phyloP scores from a whole-genome alignment of 805 yeast species.

The Yamadazyma paraphyllophila region DNA sequence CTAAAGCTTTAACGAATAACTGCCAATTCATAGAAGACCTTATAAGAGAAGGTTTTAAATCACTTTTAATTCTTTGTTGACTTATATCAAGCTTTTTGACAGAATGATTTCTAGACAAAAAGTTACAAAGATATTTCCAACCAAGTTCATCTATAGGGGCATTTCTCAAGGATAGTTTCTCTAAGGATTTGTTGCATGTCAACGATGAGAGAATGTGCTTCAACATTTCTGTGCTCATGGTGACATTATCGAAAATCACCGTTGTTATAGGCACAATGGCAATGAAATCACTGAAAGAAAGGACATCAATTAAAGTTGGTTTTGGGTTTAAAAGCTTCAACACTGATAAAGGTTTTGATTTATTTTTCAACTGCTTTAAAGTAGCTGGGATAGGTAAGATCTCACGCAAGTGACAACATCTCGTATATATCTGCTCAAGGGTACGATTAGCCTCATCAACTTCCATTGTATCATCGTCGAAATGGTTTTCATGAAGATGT shows the following conservation, averaged over 20 bases:
- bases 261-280: constrained; percentile 56
- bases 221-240: constrained; percentile 54
- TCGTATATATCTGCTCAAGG: constrained; percentile 56
- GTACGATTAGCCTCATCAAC: constrained; percentile 26
- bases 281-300: constrained; percentile 56
- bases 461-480: constrained; percentile 27
- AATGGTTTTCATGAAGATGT: constrained; percentile 55
- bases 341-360: constrained; percentile 51
- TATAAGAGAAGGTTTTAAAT: constrained; percentile 34
- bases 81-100: constrained; percentile 54
- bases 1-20: constrained; percentile 42
- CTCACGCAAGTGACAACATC: constrained; percentile 91
- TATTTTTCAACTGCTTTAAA: constrained; percentile 51
- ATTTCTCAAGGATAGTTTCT: constrained; percentile 53
- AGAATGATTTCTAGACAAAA: constrained; percentile 40
- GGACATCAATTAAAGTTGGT: constrained; percentile 56
- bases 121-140: constrained; percentile 51
- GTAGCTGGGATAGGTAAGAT: constrained; percentile 91
- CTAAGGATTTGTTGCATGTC: constrained; percentile 42
- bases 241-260: constrained; percentile 56
- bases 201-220: constrained; percentile 47
- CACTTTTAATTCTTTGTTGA: constrained; percentile 51
- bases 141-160: constrained; percentile 53
- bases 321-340: constrained; percentile 55
- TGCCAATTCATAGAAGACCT: constrained; percentile 56